These are phyloP conservation scores for Chamaecrista fasciculata DNA, from an alignment of 306 rosid genomes.

Conservation along the genomic window DNA sequence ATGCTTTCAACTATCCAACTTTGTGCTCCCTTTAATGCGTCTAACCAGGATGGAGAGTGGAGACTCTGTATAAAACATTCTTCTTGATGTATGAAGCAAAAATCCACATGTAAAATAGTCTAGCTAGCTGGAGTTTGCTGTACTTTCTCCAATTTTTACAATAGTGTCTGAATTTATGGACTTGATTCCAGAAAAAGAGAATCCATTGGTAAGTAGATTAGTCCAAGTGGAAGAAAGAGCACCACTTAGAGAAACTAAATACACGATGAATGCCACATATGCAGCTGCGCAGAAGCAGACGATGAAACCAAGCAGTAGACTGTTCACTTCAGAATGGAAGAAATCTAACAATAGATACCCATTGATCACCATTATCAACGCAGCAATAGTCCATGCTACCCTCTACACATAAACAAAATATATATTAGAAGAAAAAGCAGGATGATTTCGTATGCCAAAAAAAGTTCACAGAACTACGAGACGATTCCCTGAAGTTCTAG, in stretches of 20 bases:
- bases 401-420: slow-evolving; percentile 44
- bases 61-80: slow-evolving; percentile 36
- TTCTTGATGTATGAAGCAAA: slow-evolving; percentile 35
- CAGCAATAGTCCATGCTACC: slow-evolving; percentile 84
- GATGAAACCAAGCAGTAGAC: slow-evolving; percentile 48
- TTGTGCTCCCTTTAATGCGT: slow-evolving; percentile 24
- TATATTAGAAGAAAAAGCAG: slow-evolving; percentile 3
- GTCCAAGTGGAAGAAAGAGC: slow-evolving; percentile 54
- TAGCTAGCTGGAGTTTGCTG: slow-evolving; percentile 31
- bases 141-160: slow-evolving; percentile 23
- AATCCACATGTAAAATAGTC: slow-evolving; percentile 32
- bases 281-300: slow-evolving; percentile 58
- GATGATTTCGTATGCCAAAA: not conserved
- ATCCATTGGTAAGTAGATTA: slow-evolving; percentile 45
- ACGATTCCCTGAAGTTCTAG: not conserved
- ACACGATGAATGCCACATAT: slow-evolving; percentile 57
- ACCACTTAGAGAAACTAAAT: slow-evolving; percentile 60
- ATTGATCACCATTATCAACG: slow-evolving; percentile 70
- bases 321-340: slow-evolving; percentile 58
- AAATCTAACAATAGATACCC: slow-evolving; percentile 79
- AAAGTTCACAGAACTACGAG: slow-evolving; percentile 19
- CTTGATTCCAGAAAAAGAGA: slow-evolving; percentile 41
- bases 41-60: slow-evolving; percentile 40
- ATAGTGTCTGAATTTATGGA: slow-evolving; percentile 25
- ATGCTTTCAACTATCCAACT: slow-evolving; percentile 31